Percentiles rank a stretch among this genome's conserved stretches.
phyloP scores from a whole-genome alignment of 148 eudicot genomes.

The Persicaria tinctoria region DNA sequence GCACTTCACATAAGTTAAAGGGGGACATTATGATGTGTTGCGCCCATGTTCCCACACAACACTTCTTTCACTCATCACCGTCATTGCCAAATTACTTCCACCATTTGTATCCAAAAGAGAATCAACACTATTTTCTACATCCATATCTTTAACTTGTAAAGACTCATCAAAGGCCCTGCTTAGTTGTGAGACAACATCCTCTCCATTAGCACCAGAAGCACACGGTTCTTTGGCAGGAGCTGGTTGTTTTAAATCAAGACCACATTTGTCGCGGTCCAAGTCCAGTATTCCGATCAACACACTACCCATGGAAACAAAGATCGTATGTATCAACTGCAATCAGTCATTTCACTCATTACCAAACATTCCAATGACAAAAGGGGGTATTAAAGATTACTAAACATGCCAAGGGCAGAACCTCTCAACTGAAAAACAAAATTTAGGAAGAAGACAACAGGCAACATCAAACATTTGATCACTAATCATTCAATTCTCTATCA shows the following conservation, averaged over 20 bases:
- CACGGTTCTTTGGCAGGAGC: constrained; percentile 13
- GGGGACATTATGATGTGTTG: too few relatives aligned
- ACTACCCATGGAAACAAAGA: neutral
- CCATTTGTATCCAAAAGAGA: constrained; percentile 21
- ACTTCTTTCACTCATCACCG: constrained; percentile 25
- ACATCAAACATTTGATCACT: neutral
- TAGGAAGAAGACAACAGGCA: neutral
- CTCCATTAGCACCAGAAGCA: constrained; percentile 16
- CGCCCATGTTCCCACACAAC: constrained; percentile 12
- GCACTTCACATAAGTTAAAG: too few relatives aligned
- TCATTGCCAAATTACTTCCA: constrained; percentile 16
- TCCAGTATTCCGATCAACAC: neutral
- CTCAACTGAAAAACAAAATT: neutral
- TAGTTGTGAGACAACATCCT: constrained; percentile 34
- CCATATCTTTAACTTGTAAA: constrained; percentile 30
- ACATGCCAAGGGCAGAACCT: neutral
- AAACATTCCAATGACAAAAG: neutral
- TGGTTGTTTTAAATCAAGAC: constrained; percentile 19
- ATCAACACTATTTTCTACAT: constrained; percentile 12
- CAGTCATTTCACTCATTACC: neutral
- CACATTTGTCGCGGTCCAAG: constrained; percentile 20
- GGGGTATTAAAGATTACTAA: neutral
- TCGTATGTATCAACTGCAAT: neutral
- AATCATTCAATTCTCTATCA: neutral
- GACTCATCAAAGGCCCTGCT: constrained; percentile 25